Percentiles rank a stretch among this genome's conserved stretches.
Conservation (phyloP, 1,139 yeast species). For the Blastobotrys apis region DNA sequence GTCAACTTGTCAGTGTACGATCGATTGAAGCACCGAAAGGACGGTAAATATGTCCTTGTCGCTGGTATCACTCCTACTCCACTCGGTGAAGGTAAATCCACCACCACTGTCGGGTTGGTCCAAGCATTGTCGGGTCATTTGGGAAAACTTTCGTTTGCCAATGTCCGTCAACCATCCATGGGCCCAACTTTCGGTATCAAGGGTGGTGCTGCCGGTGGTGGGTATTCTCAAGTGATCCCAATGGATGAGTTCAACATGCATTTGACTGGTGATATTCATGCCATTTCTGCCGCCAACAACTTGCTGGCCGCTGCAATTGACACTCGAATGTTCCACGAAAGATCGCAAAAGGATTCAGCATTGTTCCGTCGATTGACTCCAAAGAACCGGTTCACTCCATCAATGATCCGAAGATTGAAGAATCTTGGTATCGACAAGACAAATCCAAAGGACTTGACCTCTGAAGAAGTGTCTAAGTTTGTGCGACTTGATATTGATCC, state of each 20-base stretch:
- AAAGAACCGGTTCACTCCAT: slow-evolving; percentile 80
- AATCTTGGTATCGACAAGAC: slow-evolving; percentile 80
- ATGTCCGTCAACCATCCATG: slow-evolving; percentile 97
- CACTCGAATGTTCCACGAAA: slow-evolving; percentile 95
- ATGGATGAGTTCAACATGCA: slow-evolving; percentile 99
- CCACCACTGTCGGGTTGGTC: slow-evolving; percentile 94
- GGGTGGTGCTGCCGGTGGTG: slow-evolving; percentile 99
- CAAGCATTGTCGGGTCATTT: slow-evolving; percentile 95
- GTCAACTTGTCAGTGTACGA: slow-evolving; percentile 71
- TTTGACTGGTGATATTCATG: slow-evolving; percentile 97
- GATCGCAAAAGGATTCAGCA: slow-evolving; percentile 85
- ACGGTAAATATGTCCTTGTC: slow-evolving; percentile 89
- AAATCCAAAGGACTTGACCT: slow-evolving; percentile 76
- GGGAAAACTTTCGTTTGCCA: slow-evolving; percentile 83
- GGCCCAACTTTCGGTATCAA: slow-evolving; percentile 99
- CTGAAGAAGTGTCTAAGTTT: slow-evolving; percentile 69
- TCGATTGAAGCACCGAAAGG: slow-evolving; percentile 59
- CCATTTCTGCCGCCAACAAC: slow-evolving; percentile 93
- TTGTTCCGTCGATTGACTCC: slow-evolving; percentile 87
- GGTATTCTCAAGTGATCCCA: slow-evolving; percentile 96
- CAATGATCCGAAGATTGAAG: slow-evolving; percentile 71
- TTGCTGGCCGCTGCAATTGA: slow-evolving; percentile 96
- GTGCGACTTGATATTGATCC: slow-evolving; percentile 92
- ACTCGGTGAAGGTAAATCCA: slow-evolving; percentile 95
- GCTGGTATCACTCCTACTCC: slow-evolving; percentile 99